Percentiles rank a stretch among this genome's conserved stretches.
Evolutionary conservation across 1,284 basidiomycete species (phyloP).

Genomic region (Ganoderma leucocontextum): DNA sequence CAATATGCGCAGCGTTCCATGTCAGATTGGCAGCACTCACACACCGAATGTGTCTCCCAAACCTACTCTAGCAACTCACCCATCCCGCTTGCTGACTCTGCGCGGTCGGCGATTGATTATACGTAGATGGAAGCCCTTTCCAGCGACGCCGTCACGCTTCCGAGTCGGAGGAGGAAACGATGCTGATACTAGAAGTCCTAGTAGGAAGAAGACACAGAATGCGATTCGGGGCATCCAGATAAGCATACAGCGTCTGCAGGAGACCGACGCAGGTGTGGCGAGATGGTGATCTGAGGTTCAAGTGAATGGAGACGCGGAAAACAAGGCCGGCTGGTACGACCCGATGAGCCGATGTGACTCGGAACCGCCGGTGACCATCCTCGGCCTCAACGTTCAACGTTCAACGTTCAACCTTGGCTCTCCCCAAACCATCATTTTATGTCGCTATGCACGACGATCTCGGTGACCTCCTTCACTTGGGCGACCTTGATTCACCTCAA

Average conservation of each 20-base stretch:
- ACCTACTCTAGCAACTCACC: constrained; percentile 27
- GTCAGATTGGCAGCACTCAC: constrained; percentile 29
- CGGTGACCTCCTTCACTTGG: background rate
- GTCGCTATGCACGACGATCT: background rate
- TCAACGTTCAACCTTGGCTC: too few relatives aligned
- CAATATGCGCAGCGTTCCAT: background rate
- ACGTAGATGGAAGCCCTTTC: constrained; percentile 4
- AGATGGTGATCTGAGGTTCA: too few relatives aligned
- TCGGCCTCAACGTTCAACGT: too few relatives aligned
- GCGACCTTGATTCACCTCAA: background rate
- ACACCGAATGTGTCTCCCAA: constrained; percentile 42
- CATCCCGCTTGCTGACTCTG: background rate
- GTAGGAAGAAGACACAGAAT: background rate
- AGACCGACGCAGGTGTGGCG: too few relatives aligned
- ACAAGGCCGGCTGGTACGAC: too few relatives aligned
- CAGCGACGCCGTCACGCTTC: background rate
- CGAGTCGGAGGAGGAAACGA: background rate
- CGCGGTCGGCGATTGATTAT: constrained; percentile 2
- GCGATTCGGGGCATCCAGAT: too few relatives aligned
- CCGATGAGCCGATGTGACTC: too few relatives aligned
- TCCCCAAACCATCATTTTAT: too few relatives aligned
- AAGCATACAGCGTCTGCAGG: background rate
- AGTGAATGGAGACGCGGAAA: too few relatives aligned
- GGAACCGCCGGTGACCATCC: too few relatives aligned
- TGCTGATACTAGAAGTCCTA: background rate